Evolutionary conservation across 495 filamentous ascomycete genomes (phyloP), one percentile per base, ranked within the genome.

Genomic region (Glarea lozoyensis): DNA sequence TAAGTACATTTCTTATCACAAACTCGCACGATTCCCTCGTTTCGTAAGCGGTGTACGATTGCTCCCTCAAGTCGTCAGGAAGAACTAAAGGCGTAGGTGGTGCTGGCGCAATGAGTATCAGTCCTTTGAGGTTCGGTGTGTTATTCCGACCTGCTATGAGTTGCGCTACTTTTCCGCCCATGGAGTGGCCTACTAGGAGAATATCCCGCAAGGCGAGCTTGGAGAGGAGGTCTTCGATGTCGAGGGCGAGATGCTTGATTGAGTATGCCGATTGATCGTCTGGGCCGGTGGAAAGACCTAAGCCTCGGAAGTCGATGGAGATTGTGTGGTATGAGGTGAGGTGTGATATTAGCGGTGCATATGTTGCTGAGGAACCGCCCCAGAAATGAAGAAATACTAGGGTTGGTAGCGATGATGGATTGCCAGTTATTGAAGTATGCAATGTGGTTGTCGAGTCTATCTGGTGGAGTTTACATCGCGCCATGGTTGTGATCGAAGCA

Each of bases 331-430:
- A 60, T 0, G 29, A 3, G 10, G 41, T 13, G 11, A 57, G 40
- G 0, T 53, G 35, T 5, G 50, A 48, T 5, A 52, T 60, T 27
- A 66, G 43, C 11, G 57, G 54, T 45, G 54, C 42, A 56, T 58
- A 67, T n/a, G 64, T 66, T 1, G 37, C 45, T 11, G 61, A 60
- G 19, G 60, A 63, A 23, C 65, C 67, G 27, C 66, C 66, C 64
- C 65, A 68, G 54, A 68, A 66, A 42, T 68, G 64, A 15, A 68
- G 53, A 34, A 67, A 67, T 15, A 66, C 45, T 3, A 68, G 42
- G 1, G 52, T 50, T 22, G 46, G 48, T 6, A 16, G 4, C 4
- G 5, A 13, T 34, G 31, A 34, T 6, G 31, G 31, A 13, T 11
- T 13, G n/a, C 4, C 17, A 13, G 31, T 4, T 4, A 4, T 13